These are phyloP conservation scores for Mycena capillaripes DNA, from an alignment of 768 basidiomycete genomes.

Conservation along the genomic window DNA sequence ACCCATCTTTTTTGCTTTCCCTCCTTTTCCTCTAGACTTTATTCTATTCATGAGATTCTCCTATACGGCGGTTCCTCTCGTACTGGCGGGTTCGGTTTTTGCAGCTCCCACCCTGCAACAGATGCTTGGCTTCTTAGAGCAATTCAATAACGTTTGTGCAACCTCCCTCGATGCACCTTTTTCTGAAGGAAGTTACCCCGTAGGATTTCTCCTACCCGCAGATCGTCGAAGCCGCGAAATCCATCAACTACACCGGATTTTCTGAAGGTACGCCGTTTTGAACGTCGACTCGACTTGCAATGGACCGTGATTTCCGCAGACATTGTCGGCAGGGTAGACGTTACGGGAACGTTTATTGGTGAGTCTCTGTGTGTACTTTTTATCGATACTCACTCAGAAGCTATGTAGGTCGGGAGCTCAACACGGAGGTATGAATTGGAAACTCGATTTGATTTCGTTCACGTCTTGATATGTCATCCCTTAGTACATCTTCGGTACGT, in stretches of 20 bases:
- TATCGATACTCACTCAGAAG: background rate
- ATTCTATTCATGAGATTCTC: background rate
- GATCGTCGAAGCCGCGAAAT: constrained; percentile 6
- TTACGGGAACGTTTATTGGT: constrained; percentile 15
- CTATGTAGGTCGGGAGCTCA: background rate
- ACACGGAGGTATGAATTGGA: constrained; percentile 3
- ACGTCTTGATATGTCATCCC: too few species aligned
- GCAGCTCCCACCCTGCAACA: constrained; percentile 3
- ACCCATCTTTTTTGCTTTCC: too few species aligned
- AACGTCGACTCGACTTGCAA: background rate
- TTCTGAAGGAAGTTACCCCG: background rate
- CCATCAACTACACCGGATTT: constrained; percentile 15
- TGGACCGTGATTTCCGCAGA: background rate
- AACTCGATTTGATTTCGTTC: too few species aligned
- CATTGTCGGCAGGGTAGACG: constrained; percentile 12
- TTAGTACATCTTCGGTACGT: background rate
- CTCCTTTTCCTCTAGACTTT: too few species aligned
- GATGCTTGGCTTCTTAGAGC: constrained; percentile 7
- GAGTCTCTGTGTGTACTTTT: background rate
- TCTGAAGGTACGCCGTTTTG: background rate
- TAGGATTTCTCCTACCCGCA: constrained; percentile 18
- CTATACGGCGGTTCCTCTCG: background rate
- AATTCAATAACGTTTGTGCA: background rate
- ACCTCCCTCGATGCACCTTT: background rate
- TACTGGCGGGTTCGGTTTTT: background rate